These are phyloP conservation scores for Claviceps sp. DNA, from an alignment of 2,329 filamentous ascomycete species.

Conservation along the genomic window DNA sequence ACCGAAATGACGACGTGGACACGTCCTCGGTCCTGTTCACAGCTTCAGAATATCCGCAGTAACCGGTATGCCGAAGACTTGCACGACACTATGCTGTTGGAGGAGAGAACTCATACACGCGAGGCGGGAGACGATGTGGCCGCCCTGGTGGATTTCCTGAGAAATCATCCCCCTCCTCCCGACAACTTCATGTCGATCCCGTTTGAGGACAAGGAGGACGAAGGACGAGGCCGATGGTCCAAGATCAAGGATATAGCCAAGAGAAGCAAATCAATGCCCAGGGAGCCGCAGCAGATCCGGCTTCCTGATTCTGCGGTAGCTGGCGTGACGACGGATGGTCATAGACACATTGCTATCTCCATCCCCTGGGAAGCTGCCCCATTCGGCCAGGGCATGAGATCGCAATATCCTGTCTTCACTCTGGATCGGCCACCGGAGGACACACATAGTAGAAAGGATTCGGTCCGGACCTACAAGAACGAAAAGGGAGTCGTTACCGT, in stretches of 20 bases:
- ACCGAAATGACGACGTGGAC: not conserved
- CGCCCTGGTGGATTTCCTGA: slow-evolving; percentile 35
- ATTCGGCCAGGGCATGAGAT: slow-evolving; percentile 19
- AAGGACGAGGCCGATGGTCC: slow-evolving; percentile 25
- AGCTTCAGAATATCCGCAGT: not conserved
- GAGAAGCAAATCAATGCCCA: slow-evolving; percentile 22
- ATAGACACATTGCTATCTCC: slow-evolving; percentile 47
- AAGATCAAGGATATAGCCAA: slow-evolving; percentile 27
- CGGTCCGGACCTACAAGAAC: slow-evolving; percentile 18
- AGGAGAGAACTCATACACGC: slow-evolving; percentile 8
- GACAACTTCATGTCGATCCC: slow-evolving; percentile 36
- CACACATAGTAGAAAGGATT: slow-evolving; percentile 4
- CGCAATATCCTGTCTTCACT: slow-evolving; percentile 21
- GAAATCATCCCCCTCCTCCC: slow-evolving; percentile 33
- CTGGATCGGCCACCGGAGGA: slow-evolving; percentile 7
- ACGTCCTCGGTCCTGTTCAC: not conserved
- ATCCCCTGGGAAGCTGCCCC: slow-evolving; percentile 40
- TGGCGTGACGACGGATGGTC: slow-evolving; percentile 37
- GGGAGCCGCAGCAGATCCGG: slow-evolving; percentile 18
- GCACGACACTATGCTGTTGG: slow-evolving; percentile 1
- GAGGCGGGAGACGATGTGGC: slow-evolving; percentile 16
- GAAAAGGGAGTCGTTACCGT: slow-evolving; percentile 25
- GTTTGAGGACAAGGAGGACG: slow-evolving; percentile 15
- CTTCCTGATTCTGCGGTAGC: slow-evolving; percentile 44
- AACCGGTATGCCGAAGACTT: slow-evolving; percentile 3